These are phyloP conservation scores for Populus pruinosa DNA, from an alignment of 345 rosid species.

Conservation along the genomic window DNA sequence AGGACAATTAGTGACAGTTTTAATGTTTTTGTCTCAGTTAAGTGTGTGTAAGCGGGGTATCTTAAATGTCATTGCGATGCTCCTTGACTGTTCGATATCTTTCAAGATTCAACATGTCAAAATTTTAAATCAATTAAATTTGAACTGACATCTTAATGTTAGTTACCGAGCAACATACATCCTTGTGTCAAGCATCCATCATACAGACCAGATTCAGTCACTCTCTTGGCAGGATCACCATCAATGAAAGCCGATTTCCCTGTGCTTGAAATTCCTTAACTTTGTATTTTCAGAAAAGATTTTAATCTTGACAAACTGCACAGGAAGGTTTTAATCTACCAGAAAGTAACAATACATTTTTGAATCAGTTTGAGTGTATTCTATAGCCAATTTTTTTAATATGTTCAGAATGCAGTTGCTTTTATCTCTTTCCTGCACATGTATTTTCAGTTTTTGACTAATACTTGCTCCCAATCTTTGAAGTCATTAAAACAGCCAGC, in stretches of 20 bases:
- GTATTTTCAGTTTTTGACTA: neutral
- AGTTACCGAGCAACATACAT: neutral
- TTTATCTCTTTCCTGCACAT: neutral
- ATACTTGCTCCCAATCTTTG: neutral
- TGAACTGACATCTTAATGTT: neutral
- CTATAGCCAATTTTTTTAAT: neutral
- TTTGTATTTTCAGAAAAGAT: neutral
- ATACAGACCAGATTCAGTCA: neutral
- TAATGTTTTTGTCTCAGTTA: neutral
- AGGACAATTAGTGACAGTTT: conserved; percentile 4
- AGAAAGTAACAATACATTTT: neutral
- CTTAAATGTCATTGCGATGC: neutral
- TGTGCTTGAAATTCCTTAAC: neutral
- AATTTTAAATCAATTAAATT: neutral
- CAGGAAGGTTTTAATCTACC: neutral
- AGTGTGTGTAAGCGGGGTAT: neutral
- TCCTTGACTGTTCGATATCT: neutral
- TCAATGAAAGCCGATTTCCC: neutral
- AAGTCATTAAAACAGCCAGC: too few relatives aligned
- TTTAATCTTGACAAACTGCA: neutral
- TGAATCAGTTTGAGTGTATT: neutral
- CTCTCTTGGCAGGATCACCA: neutral
- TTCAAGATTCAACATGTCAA: neutral
- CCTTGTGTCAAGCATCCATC: neutral
- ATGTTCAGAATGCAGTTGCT: neutral